Conservation (phyloP, 2,329 filamentous ascomycete genomes). For the Clarireedia sp. region DNA sequence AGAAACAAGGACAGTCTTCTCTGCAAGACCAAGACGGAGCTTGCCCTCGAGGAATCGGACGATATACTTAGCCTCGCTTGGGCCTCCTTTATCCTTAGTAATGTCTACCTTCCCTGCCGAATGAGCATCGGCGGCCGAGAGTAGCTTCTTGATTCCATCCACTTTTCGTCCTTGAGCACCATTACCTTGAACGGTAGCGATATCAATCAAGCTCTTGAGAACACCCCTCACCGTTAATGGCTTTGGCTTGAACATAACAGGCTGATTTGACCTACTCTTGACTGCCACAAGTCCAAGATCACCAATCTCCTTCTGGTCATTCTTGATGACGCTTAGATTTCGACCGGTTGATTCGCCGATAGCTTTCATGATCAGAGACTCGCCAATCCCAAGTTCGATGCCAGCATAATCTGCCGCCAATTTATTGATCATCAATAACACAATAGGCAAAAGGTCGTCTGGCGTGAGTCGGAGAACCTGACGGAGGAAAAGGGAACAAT, state of each 20-base stretch:
- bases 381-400: constrained; percentile 95
- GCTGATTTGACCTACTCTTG: constrained; percentile 90
- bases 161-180: constrained; percentile 88
- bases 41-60: constrained; percentile 93
- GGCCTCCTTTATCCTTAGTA: constrained; percentile 81
- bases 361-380: constrained; percentile 97
- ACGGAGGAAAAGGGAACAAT: constrained; percentile 83
- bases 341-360: constrained; percentile 92
- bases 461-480: constrained; percentile 93
- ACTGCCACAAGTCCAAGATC: constrained; percentile 91
- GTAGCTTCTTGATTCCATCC: constrained; percentile 87
- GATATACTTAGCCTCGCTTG: constrained; percentile 91
- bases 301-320: constrained; percentile 92
- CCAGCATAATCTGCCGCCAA: constrained; percentile 93
- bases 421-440: constrained; percentile 96
- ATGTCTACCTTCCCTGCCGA: constrained; percentile 77
- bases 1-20: constrained; percentile 84
- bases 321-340: constrained; percentile 81
- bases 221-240: constrained; percentile 79
- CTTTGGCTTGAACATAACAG: constrained; percentile 98
- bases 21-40: constrained; percentile 80
- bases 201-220: constrained; percentile 77
- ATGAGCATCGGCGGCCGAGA: constrained; percentile 80
- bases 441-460: constrained; percentile 75
- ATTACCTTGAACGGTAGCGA: constrained; percentile 79